Conservation (phyloP, 441 rosid species). For the Syzygium syzygioides region DNA sequence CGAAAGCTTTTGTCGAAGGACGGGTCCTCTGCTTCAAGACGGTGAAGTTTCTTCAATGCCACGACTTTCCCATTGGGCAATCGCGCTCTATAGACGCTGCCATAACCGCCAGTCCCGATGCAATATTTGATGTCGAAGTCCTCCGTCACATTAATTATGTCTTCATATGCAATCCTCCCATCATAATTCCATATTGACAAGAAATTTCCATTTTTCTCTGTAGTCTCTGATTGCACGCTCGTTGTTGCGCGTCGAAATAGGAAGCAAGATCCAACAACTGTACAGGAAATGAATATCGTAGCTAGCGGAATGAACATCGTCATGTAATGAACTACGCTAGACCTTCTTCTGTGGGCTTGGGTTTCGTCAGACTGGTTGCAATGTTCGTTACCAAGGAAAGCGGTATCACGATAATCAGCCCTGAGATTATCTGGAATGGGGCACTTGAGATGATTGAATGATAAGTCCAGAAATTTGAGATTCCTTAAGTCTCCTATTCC, state of each 20-base stretch:
- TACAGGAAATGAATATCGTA: too few species aligned
- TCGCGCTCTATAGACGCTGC: neutral
- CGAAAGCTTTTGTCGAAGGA: neutral
- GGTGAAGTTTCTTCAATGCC: neutral
- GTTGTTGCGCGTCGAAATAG: accelerated
- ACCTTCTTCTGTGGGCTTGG: neutral
- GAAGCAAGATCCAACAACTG: too few species aligned
- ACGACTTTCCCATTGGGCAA: accelerated
- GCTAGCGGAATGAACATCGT: too few species aligned
- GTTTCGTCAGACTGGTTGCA: too few species aligned
- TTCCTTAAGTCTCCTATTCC: too few species aligned
- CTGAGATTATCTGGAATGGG: too few species aligned
- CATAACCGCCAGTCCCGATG: neutral
- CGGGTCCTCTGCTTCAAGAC: neutral
- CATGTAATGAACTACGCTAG: too few species aligned
- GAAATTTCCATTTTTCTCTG: neutral
- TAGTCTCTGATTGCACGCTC: accelerated
- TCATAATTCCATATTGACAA: neutral
- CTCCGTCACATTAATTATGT: neutral
- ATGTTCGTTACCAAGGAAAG: neutral
- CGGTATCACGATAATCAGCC: accelerated
- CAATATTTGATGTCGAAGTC: neutral
- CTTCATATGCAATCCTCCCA: neutral
- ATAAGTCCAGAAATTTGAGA: neutral
- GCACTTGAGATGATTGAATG: too few species aligned